Conservation (phyloP, 108 stramenopile species). For the Skeletonema costatum region DNA sequence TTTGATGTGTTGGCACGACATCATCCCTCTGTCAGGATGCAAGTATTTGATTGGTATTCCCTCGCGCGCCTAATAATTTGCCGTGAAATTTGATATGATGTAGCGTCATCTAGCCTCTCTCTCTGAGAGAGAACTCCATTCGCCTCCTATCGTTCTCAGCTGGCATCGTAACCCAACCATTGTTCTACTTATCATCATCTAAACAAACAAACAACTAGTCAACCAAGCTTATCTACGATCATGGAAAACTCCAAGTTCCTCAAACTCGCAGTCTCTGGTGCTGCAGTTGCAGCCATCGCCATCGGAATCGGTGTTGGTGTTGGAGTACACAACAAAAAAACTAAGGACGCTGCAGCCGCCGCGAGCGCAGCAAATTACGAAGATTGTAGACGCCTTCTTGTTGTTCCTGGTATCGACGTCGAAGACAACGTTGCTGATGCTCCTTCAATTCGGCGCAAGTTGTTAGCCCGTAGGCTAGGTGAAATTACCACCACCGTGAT, state of each 20-base stretch:
- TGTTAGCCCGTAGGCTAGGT: background rate
- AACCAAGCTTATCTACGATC: background rate
- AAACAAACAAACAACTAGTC: background rate
- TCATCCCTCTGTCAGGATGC: background rate
- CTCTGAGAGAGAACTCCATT: background rate
- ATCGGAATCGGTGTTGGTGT: constrained; percentile 36
- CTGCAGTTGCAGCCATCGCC: constrained; percentile 15
- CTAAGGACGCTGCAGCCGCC: constrained; percentile 9
- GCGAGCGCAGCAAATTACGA: background rate
- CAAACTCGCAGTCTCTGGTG: constrained; percentile 23
- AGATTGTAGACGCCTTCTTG: constrained; percentile 17
- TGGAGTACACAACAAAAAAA: constrained; percentile 20
- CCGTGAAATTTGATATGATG: background rate
- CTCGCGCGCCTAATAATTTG: background rate
- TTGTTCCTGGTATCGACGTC: constrained; percentile 1
- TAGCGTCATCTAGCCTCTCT: background rate
- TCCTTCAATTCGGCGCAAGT: background rate
- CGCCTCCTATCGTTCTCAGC: background rate
- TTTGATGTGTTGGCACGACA: background rate
- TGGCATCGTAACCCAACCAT: background rate
- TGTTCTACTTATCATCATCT: background rate
- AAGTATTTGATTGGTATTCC: background rate
- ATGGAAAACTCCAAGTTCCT: constrained; percentile 18
- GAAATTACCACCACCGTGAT: too few species aligned
- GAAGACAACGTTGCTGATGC: background rate